Base-by-base conservation (phyloP, 306 rosid genomes). In the Sicyos baderoa region DNA sequence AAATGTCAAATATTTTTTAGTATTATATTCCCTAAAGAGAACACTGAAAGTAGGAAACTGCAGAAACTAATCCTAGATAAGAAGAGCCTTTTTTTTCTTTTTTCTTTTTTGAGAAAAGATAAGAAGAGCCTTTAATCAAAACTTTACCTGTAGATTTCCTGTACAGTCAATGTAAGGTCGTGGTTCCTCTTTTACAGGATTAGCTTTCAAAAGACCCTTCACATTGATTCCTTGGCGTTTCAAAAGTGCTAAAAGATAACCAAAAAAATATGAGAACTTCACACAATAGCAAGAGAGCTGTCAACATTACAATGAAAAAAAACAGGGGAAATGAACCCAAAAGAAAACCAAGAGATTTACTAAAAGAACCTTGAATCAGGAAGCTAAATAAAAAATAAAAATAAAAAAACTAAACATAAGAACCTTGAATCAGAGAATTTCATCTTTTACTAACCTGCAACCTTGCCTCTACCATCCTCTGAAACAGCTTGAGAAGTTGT, bases 381-480 rank as follows among this genome's bases (percentile, higher is more conserved):
- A 45, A 45, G 50, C 4, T 45, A 7, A 11, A 7, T 7, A 7
- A 42, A 42, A 37, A 37, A 7, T 7, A 7, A 42, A 42, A 37
- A 37, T 0, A 42, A 42, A 7, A 42, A 9, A 42, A 45, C 50
- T 45, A 45, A 45, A 45, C 12, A 45, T 10, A 45, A 45, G 50
- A 45, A 45, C 50, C 50, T 47, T 65, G 37, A 40, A 65, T 65
- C 55, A 47, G 42, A 47, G 16, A 66, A 72, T 19, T 54, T 68
- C 76, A 70, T 71, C 74, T 76, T 67, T 60, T 65, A 83, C 89
- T 81, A 73, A 94, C 99, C 99, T 80, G 99, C 99, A 72, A 94
- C 99, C 86, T 85, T 94, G 84, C 99, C 99, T 68, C 97, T 86
- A 53, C 99, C 96, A 79, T 94, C 97, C 84, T 94, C 97, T 9